A percentile compares a stretch with the other conserved stretches of the same genome.
Evolutionary conservation across 768 basidiomycete species (phyloP).

Genomic region (Rhizopogon sp.): DNA sequence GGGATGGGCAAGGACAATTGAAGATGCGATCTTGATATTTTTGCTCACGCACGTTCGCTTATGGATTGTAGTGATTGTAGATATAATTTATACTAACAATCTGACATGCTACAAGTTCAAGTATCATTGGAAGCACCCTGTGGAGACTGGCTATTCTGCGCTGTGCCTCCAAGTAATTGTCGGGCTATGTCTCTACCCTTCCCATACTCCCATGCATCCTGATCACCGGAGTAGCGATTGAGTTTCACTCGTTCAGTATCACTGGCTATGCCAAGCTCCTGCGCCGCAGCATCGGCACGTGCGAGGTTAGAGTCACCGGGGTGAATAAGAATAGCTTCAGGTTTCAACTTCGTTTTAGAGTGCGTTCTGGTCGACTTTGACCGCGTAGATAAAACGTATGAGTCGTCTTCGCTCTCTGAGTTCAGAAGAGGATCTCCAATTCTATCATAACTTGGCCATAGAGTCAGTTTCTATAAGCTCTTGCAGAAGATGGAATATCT

Average conservation of each 20-base stretch:
- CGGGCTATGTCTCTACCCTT: slow-evolving; percentile 47
- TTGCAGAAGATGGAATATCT: too few relatives aligned
- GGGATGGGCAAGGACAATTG: slow-evolving; percentile 18
- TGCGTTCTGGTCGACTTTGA: slow-evolving; percentile 23
- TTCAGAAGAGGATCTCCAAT: slow-evolving; percentile 20
- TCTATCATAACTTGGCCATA: slow-evolving; percentile 10
- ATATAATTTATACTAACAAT: not conserved
- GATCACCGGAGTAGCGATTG: slow-evolving; percentile 30
- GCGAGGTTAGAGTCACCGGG: slow-evolving; percentile 59
- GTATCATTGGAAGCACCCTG: not conserved
- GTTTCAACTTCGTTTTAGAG: slow-evolving; percentile 49
- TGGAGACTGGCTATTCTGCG: slow-evolving; percentile 6
- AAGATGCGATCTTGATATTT: slow-evolving; percentile 7
- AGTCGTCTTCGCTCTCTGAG: not conserved
- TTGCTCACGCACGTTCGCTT: not conserved
- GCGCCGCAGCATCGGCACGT: slow-evolving; percentile 58
- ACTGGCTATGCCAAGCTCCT: slow-evolving; percentile 46
- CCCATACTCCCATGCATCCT: slow-evolving; percentile 45
- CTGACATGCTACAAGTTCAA: not conserved
- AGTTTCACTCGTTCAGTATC: slow-evolving; percentile 44
- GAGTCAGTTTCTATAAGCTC: not conserved
- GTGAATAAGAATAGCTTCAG: slow-evolving; percentile 57
- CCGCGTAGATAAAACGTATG: not conserved
- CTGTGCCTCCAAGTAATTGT: slow-evolving; percentile 31
- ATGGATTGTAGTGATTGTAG: not conserved